phyloP scores from a whole-genome alignment of 2,329 filamentous ascomycete genomes.

The Botrytis fabae region DNA sequence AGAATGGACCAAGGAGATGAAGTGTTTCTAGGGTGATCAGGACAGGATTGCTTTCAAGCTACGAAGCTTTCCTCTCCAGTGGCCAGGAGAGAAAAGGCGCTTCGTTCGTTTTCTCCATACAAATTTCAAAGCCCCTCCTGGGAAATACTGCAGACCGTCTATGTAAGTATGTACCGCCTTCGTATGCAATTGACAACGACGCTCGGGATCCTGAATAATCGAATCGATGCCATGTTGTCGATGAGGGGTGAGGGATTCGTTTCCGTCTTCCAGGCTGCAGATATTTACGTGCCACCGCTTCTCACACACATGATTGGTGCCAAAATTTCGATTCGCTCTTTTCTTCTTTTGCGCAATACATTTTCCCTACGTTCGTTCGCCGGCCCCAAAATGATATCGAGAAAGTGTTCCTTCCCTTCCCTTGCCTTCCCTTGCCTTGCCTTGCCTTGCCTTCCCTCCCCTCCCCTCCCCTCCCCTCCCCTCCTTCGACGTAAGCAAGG shows the following conservation, averaged over 20 bases:
- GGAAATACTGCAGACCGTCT: not conserved
- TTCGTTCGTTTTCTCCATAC: not conserved
- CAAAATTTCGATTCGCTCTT: not conserved
- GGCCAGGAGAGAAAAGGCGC: not conserved
- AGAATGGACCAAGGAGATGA: slow-evolving; percentile 15
- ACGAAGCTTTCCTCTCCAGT: not conserved
- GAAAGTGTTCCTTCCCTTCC: slow-evolving; percentile 1
- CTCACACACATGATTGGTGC: slow-evolving; percentile 10
- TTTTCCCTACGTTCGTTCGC: not conserved
- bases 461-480: too few relatives aligned
- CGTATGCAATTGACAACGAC: slow-evolving; percentile 7
- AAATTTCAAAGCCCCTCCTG: slow-evolving; percentile 6
- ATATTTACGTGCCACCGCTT: slow-evolving; percentile 17
- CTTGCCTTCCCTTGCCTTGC: slow-evolving; percentile 8
- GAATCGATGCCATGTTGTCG: slow-evolving; percentile 1
- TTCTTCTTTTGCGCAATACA: not conserved
- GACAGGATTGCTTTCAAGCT: slow-evolving; percentile 4
- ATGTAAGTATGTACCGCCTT: not conserved
- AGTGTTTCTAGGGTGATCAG: slow-evolving; percentile 7
- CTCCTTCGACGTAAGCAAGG: slow-evolving; percentile 20
- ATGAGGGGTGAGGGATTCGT: slow-evolving; percentile 12
- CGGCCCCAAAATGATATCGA: slow-evolving; percentile 10
- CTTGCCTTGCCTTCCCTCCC: not conserved
- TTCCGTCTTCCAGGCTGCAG: slow-evolving; percentile 24
- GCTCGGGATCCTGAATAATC: slow-evolving; percentile 1